These are phyloP conservation scores for Saraca asoca DNA, from an alignment of 331 rosid species.

Conservation along the genomic window DNA sequence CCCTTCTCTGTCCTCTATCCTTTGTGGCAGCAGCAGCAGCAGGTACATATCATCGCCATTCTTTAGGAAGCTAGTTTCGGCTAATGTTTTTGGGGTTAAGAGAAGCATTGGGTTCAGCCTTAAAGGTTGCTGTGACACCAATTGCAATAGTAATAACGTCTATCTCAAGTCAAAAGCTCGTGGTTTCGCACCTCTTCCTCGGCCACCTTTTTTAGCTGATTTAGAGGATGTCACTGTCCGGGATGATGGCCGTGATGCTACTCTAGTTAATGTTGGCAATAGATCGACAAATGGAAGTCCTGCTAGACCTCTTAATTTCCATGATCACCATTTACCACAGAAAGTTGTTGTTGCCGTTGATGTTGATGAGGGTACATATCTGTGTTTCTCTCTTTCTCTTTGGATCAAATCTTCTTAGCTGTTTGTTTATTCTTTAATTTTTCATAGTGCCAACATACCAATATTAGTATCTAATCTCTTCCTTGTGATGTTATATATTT, in stretches of 20 bases:
- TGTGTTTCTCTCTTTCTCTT: not conserved
- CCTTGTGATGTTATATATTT: not conserved
- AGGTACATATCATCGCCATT: constrained; percentile 32
- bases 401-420: constrained; percentile 5
- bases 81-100: constrained; percentile 35
- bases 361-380: constrained; percentile 74
- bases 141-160: constrained; percentile 21
- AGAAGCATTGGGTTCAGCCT: constrained; percentile 31
- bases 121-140: constrained; percentile 43
- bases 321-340: constrained; percentile 43
- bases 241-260: constrained; percentile 29
- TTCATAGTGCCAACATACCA: constrained; percentile 13
- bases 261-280: constrained; percentile 14
- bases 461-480: constrained; percentile 22
- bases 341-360: constrained; percentile 83
- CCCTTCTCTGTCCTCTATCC: constrained; percentile 23
- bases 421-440: constrained; percentile 1
- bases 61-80: constrained; percentile 30
- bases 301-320: constrained; percentile 40
- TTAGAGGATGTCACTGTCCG: constrained; percentile 34
- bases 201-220: constrained; percentile 38
- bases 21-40: constrained; percentile 16
- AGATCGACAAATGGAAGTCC: constrained; percentile 38
- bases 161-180: constrained; percentile 38
- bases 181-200: constrained; percentile 33